A percentile compares a stretch with the other conserved stretches of the same genome.
phyloP scores from a whole-genome alignment of 2,329 filamentous ascomycete species.

The Exophiala lecanii-corni region DNA sequence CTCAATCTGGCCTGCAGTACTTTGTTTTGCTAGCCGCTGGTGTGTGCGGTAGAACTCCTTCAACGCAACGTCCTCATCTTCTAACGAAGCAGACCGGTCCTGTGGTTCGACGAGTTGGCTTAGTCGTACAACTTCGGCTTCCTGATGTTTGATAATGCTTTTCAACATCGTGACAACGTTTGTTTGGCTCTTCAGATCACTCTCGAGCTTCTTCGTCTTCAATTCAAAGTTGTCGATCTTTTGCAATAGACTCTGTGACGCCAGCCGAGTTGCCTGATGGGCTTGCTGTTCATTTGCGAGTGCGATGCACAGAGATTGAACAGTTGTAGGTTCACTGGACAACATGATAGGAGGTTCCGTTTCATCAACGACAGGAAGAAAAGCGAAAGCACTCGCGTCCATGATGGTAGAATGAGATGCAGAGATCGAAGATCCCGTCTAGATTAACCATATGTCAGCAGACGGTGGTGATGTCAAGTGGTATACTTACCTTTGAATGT shows the following conservation, averaged over 20 bases:
- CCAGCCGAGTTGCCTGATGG: slow-evolving; percentile 17
- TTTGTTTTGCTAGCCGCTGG: slow-evolving; percentile 6
- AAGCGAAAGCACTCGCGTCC: slow-evolving; percentile 11
- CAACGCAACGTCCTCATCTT: slow-evolving; percentile 7
- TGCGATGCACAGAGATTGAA: slow-evolving; percentile 16
- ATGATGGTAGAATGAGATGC: slow-evolving; percentile 3
- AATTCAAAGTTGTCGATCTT: slow-evolving; percentile 12
- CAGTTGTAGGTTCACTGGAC: slow-evolving; percentile 4
- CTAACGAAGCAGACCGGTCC: background rate
- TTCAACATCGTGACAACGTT: slow-evolving; percentile 19
- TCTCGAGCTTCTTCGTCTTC: background rate
- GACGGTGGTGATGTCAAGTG: background rate
- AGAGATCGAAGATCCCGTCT: slow-evolving; percentile 5
- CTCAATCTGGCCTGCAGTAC: too few relatives aligned
- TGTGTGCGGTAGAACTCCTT: slow-evolving; percentile 14
- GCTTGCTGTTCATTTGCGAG: slow-evolving; percentile 23
- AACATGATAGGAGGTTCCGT: too few relatives aligned
- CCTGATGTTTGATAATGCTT: slow-evolving; percentile 21
- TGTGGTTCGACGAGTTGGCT: background rate
- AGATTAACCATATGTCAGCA: slow-evolving; percentile 3
- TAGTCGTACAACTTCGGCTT: background rate
- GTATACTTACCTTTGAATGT: background rate
- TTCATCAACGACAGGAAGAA: too few relatives aligned
- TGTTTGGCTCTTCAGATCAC: slow-evolving; percentile 7
- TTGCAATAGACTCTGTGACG: slow-evolving; percentile 12